Evolutionary conservation across 2,329 filamentous ascomycete species (phyloP).

Genomic region (Dothideomycetes sp.): DNA sequence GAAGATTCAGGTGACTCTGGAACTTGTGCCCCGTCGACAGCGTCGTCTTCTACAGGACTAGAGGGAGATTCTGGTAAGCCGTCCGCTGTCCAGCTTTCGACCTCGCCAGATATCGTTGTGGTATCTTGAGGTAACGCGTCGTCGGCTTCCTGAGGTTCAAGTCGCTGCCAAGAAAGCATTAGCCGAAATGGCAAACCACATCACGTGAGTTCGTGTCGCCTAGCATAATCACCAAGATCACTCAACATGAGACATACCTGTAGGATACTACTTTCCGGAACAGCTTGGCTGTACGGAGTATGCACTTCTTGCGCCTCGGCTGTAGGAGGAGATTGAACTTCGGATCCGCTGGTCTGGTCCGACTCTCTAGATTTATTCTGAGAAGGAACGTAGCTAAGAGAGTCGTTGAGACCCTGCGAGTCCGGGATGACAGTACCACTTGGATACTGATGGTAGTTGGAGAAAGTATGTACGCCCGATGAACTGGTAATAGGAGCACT

Average conservation of each 20-base stretch:
- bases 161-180: not conserved
- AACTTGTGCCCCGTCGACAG: not conserved
- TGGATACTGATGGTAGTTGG: not conserved
- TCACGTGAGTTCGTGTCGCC: not conserved
- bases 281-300: too few species aligned
- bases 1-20: not conserved
- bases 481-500: conserved; percentile 3
- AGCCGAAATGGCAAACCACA: not conserved
- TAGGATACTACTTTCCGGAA: conserved; percentile 5
- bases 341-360: not conserved
- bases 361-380: not conserved
- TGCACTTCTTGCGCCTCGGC: too few species aligned
- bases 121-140: not conserved
- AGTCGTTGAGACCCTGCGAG: conserved; percentile 13
- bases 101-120: too few species aligned
- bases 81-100: too few species aligned
- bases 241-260: conserved; percentile 2
- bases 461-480: conserved; percentile 7
- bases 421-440: conserved; percentile 13
- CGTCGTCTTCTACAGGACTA: not conserved
- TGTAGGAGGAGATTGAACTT: not conserved
- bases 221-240: not conserved
- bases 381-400: not conserved
- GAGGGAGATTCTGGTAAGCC: too few species aligned
- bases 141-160: not conserved